Base-by-base conservation (phyloP, 257 asterid species). In the Solanum piurae region DNA sequence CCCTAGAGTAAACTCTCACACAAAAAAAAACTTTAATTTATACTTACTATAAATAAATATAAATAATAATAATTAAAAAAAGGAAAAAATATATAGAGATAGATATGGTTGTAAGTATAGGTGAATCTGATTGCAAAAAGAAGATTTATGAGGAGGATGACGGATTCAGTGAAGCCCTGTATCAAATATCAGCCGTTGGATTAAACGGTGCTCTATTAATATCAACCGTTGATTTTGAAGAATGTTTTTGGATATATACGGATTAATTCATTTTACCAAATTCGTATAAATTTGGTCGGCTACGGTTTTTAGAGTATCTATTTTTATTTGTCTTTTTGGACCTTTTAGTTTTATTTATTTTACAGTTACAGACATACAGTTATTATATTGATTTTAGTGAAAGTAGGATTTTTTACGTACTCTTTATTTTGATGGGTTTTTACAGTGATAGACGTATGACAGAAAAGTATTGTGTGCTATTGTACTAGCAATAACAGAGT, bases 141-240 rank as follows among this genome's bases (percentile, higher is more conserved):
- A 80, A 80, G 83, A 86, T 86, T 85, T 85, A 85, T 69, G 83
- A 58, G 66, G 60, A 37, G 82, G 83, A 71, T 27, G 88, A 82
- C 86, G 42, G 46, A 18, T 58, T 42, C 71, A 69, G 29, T 69
- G 38, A 85, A 66, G 66, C 60, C 82, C 58, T 34, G 75, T 42
- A 60, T 42, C 13, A 13, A 14, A 20, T 46, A 29, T 44, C n/a
- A 69, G 2, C 88, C 88, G 83, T 46, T 40, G 7, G 88, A 86
- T 86, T 6, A 46, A 37, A 71, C 71, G 72, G 88, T 69, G 49
- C 29, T 71, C 79, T 18, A 46, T 73, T 1, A n/a, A 42, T 86
- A 73, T 86, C 55, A 11, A 75, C 88, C 88, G 71, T 86, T 21
- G 37, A 58, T 69, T 71, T 72, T 33, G 3, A 46, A 73, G 68